Base-by-base conservation (phyloP, 441 rosid species). In the Pelargonium citronellum region DNA sequence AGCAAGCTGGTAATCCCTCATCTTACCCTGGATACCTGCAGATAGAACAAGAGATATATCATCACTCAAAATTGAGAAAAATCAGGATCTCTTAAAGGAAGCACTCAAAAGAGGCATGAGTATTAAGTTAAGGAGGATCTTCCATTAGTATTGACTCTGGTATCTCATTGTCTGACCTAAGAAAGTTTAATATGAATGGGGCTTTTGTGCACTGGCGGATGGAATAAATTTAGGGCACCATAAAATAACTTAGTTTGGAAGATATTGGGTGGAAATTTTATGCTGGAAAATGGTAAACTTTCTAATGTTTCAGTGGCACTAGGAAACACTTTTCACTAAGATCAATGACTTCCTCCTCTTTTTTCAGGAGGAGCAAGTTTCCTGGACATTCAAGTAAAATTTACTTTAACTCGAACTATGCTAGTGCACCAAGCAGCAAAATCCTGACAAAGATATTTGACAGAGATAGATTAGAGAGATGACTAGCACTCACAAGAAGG, bases 1-100 rank as follows among this genome's bases (percentile, higher is more conserved):
- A 73, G 96, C 99, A 82, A 95, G 87, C 69, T 95, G 99, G 79
- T 95, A 95, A 81, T 95, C 99, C 86, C 99, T 89, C 88, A 95
- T 78, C 83, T 91, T 95, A 61, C 99, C 99, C 76, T 89, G 93
- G 77, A 95, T 92, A 82, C 98, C 99, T 95, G 80, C 63, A 75
- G 44, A 73, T 72, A 67, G 39, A 67, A 70, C 5, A 44, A 24
- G 16, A 64, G 62, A 22, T 1, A 44, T 27, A 66, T 66, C 10
- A 64, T n/a, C 17, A 13, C 22, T 58, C 66, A 53, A 8, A 51
- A 12, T 57, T 19, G 62, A 57, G 62, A 20, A 57, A 55, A 8
- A 17, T 16, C 22, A 55, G 11, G 22, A 55, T 55, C 24, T 16
- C 61, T 8, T 2, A 16, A 55, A 16, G 24, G 24, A 9, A 4